Percentiles rank a stretch among this genome's conserved stretches.
Evolutionary conservation across 768 basidiomycete species (phyloP).

Genomic region (Clitopilus hobsonii): DNA sequence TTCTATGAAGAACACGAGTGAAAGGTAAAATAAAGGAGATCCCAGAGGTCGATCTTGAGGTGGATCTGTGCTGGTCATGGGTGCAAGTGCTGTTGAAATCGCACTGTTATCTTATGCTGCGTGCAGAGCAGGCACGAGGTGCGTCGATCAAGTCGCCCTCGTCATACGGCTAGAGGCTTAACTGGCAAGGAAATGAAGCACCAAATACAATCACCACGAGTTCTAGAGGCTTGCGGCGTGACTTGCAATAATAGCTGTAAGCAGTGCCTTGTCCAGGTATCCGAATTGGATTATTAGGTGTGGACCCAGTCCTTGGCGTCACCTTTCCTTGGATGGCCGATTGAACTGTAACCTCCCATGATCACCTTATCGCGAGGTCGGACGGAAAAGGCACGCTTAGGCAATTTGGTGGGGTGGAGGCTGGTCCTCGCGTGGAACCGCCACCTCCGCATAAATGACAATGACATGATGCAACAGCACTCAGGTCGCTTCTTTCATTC

Average conservation of each 20-base stretch:
- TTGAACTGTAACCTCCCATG: not conserved
- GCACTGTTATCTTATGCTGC: not conserved
- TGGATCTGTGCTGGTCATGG: not conserved
- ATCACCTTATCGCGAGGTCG: not conserved
- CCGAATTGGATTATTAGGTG: not conserved
- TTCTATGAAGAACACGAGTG: not conserved
- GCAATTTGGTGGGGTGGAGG: not conserved
- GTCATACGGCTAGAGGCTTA: not conserved
- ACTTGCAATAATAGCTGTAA: not conserved
- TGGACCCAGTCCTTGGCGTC: not conserved
- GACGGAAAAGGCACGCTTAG: not conserved
- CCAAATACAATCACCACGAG: not conserved
- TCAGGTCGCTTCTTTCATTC: not conserved
- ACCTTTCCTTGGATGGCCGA: not conserved
- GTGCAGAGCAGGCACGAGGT: not conserved
- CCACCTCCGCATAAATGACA: conserved; percentile 1
- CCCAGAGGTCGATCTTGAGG: not conserved
- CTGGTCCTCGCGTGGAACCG: not conserved
- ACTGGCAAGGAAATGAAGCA: conserved; percentile 1
- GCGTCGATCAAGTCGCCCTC: conserved; percentile 1
- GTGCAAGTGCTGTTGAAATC: not conserved
- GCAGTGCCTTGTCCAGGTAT: not conserved
- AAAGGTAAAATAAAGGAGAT: not conserved
- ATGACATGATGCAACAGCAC: not conserved
- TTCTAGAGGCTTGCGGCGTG: not conserved